Base-by-base conservation (phyloP, 2,329 filamentous ascomycete species). In the Penicillium verrucosum region DNA sequence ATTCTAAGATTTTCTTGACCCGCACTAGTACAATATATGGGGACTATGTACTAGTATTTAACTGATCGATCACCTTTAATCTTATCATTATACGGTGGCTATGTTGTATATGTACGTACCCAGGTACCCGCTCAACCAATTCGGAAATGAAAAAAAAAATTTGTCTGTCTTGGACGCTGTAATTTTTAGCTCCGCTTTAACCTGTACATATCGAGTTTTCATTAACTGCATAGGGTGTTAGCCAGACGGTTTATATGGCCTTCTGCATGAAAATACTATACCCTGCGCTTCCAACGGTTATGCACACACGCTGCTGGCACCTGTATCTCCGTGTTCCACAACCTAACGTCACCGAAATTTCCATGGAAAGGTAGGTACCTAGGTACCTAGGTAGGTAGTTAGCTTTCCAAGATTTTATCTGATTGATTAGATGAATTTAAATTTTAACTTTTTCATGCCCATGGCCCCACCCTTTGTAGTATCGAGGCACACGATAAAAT, bases 341-440 rank as follows among this genome's bases (percentile, higher is more conserved):
- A n/a, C 29, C 38, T 14, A 27, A 16, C 45, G 32, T 32, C 11
- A 48, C 23, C 45, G 10, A 37, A 48, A 11, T 14, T 14, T 27
- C 16, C 7, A 18, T 37, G 32, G 18, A 14, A 47, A 36, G 18
- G n/a, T 36, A 32, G 45, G 21, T 2, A 14, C 9, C 25, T 11
- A 7, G 18, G 27, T 8, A 32, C 11, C 5, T 2, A n/a, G n/a
- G n/a, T n/a, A n/a, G n/a, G n/a, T n/a, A n/a, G n/a, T n/a, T n/a
- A n/a, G n/a, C n/a, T n/a, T n/a, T n/a, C n/a, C n/a, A n/a, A n/a
- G n/a, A n/a, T 1, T 14, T 51, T 51, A 51, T 51, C 48, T 51
- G 48, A 51, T 51, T 51, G 48, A 51, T 51, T 51, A 51, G 48
- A 50, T 50, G 2, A 4, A 8, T 50, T 40, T 49, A 12, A 32